phyloP scores from a whole-genome alignment of 169 alveolate genomes.

The Plasmodium ovale region DNA sequence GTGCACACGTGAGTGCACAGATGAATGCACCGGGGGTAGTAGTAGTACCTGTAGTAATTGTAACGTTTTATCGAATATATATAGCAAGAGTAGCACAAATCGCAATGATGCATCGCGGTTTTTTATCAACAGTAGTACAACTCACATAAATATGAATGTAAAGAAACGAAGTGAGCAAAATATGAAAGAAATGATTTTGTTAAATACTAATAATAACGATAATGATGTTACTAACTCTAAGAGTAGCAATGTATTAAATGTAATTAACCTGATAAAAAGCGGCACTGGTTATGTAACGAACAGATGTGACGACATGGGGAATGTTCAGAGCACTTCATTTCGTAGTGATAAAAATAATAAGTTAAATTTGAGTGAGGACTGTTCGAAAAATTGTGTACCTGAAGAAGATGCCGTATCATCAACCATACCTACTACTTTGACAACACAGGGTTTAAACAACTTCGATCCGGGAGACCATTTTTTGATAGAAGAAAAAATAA shows the following conservation, averaged over 20 bases:
- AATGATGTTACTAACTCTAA: neutral
- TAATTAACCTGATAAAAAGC: neutral
- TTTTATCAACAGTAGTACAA: neutral
- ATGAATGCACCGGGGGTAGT: no score
- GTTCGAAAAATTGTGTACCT: neutral
- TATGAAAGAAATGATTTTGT: neutral
- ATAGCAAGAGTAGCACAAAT: neutral
- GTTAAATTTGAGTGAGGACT: neutral
- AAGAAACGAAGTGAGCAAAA: neutral
- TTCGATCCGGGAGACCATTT: neutral
- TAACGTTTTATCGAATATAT: no score
- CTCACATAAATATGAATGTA: neutral
- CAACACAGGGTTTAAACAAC: neutral
- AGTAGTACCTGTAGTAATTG: no score
- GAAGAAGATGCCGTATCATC: no score
- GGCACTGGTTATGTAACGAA: neutral
- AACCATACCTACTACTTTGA: no score
- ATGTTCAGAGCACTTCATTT: neutral
- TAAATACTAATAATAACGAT: neutral
- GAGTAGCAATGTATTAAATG: neutral
- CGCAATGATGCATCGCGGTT: neutral
- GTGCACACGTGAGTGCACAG: no score
- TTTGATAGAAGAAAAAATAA: neutral
- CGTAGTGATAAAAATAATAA: constrained; percentile 7
- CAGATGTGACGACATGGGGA: neutral